Base-by-base conservation (phyloP, 2,329 filamentous ascomycete species). In the Lecanosticta acicola region DNA sequence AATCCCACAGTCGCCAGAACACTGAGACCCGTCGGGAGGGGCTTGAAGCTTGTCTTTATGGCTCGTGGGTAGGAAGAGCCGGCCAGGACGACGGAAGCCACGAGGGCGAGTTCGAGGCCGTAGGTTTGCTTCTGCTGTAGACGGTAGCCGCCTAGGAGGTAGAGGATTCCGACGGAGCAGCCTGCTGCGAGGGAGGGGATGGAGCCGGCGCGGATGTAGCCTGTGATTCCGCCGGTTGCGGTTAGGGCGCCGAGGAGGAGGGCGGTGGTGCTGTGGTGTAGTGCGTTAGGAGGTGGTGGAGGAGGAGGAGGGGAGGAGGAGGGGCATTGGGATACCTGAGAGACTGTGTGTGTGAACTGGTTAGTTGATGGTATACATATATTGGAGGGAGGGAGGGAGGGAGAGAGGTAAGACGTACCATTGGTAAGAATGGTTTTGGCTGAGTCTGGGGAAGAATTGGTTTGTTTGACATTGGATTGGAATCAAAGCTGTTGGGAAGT, bases 141-240 rank as follows among this genome's bases (percentile, higher is more conserved):
- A 48, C 90, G 85, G 62, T 86, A 83, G 54, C 85, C 90, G 53
- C 88, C 87, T 35, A 95, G 73, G 18, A 81, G 82, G 69, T 98
- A 85, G 66, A 87, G 69, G 13, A 75, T 70, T 37, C 93, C 93
- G 55, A 98, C 89, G 26, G 84, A 83, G 56, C 87, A 74, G 42
- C 93, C 93, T 11, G 93, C 93, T 10, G 80, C 81, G 57, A 97
- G 77, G 10, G 89, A 95, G 32, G 91, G 91, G 40, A 95, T 67
- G 18, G 90, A 97, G 48, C 87, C 80, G 0, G 90, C 93, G 65
- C 84, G 83, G 36, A 84, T 74, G 69, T 88, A 98, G 63, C 93
- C 93, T 63, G 86, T 85, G 49, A 87, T 84, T 54, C 93, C 93
- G 59, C 93, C 93, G 46, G 84, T 77, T 41, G 90, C 88, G 48